phyloP scores from a whole-genome alignment of 495 filamentous ascomycete genomes.

The Xylaria telfairii region DNA sequence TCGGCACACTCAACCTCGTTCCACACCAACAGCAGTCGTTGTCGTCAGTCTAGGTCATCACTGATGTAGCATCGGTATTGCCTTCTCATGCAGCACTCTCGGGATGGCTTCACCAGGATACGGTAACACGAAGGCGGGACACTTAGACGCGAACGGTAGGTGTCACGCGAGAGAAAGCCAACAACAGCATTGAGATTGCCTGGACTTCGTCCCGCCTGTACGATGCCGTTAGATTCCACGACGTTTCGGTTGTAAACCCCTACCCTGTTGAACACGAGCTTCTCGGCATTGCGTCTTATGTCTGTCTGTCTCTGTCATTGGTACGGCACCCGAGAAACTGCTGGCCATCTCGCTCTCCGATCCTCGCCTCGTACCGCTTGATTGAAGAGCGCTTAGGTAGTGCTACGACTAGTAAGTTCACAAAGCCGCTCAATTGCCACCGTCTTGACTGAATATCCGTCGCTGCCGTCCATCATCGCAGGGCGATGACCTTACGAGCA shows the following conservation, averaged over 20 bases:
- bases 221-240: not conserved
- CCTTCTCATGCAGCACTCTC: not conserved
- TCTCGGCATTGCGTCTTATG: not conserved
- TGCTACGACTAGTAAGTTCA: not conserved
- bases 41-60: not conserved
- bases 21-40: not conserved
- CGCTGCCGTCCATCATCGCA: not conserved
- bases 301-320: not conserved
- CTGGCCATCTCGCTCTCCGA: not conserved
- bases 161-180: conserved; percentile 1
- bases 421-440: not conserved
- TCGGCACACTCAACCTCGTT: not conserved
- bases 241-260: not conserved
- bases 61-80: not conserved
- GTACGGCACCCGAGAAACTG: not conserved
- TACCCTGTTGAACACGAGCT: not conserved
- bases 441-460: not conserved
- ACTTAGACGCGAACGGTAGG: not conserved
- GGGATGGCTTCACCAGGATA: not conserved
- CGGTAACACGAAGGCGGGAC: not conserved
- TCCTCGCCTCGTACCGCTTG: not conserved
- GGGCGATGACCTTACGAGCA: not conserved
- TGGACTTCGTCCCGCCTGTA: not conserved
- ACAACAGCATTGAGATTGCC: not conserved
- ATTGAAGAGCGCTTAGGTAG: not conserved